Conservation (phyloP, 139 green algal species). For the Coelastrella sp. region DNA sequence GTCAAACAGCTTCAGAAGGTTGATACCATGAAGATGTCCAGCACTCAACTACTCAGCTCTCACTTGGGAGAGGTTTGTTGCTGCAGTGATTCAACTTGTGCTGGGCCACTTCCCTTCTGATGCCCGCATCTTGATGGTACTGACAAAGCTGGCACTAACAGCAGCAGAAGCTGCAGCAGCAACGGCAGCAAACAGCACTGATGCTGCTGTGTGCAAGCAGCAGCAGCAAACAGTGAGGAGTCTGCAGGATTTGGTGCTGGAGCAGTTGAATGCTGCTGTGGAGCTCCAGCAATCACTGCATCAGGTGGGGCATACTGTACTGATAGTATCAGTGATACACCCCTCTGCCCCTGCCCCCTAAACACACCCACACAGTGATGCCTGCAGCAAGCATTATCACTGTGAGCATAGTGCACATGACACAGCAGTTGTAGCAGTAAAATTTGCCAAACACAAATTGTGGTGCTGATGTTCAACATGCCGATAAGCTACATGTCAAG, state of each 20-base stretch:
- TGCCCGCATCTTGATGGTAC: neutral
- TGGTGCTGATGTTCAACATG: no score
- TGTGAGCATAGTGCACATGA: no score
- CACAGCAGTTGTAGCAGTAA: no score
- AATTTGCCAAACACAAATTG: no score
- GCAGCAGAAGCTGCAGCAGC: slow-evolving; percentile 26
- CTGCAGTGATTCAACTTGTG: slow-evolving; percentile 29
- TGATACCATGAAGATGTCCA: no score
- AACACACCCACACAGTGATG: no score
- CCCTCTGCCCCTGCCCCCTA: no score
- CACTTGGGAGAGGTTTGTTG: neutral
- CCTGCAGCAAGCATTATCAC: no score
- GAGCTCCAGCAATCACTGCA: neutral
- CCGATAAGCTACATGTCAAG: no score
- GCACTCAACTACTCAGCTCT: neutral
- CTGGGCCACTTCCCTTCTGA: slow-evolving; percentile 32
- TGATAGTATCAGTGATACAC: no score
- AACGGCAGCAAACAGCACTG: neutral
- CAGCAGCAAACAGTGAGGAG: neutral
- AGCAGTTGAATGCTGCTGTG: neutral
- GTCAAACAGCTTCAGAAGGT: no score
- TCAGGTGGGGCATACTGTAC: neutral
- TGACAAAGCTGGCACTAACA: slow-evolving; percentile 17
- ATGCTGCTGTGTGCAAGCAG: neutral
- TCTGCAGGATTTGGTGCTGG: slow-evolving; percentile 14